These are phyloP conservation scores for Raffaelea ambrosiae DNA, from an alignment of 2,329 filamentous ascomycete genomes.

Conservation along the genomic window DNA sequence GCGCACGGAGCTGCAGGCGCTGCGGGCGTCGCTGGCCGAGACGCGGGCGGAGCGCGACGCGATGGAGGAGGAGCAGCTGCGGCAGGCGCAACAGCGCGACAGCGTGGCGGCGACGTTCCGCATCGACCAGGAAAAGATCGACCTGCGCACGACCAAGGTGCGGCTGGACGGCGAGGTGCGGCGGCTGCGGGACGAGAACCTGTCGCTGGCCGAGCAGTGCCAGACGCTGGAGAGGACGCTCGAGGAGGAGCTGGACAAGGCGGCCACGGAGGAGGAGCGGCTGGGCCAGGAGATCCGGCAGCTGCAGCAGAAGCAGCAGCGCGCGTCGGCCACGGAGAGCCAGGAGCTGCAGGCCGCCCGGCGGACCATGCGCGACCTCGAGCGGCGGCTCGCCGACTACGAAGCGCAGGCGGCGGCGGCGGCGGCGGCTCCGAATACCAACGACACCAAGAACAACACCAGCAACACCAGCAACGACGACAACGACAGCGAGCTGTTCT, in stretches of 20 bases:
- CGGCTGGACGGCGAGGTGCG: slow-evolving; percentile 61
- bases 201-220: slow-evolving; percentile 45
- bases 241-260: slow-evolving; percentile 57
- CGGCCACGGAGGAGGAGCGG: slow-evolving; percentile 56
- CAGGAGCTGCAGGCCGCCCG: slow-evolving; percentile 50
- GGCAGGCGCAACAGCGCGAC: slow-evolving; percentile 43
- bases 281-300: slow-evolving; percentile 46
- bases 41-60: slow-evolving; percentile 59
- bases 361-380: slow-evolving; percentile 56
- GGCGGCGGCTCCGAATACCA: slow-evolving; percentile 14
- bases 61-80: slow-evolving; percentile 50
- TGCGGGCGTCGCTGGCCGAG: slow-evolving; percentile 48
- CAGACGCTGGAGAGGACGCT: slow-evolving; percentile 54
- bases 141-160: slow-evolving; percentile 58
- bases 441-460: slow-evolving; percentile 16
- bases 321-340: slow-evolving; percentile 37
- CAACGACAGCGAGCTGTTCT: slow-evolving; percentile 45
- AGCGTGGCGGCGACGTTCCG: slow-evolving; percentile 45
- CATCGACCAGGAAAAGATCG: slow-evolving; percentile 60
- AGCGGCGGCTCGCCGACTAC: slow-evolving; percentile 49
- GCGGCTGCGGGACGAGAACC: slow-evolving; percentile 56
- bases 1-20: slow-evolving; percentile 50
- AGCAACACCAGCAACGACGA: slow-evolving; percentile 20
- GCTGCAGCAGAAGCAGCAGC: slow-evolving; percentile 35
- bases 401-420: slow-evolving; percentile 30